Conservation (phyloP, 768 basidiomycete species). For the Pisolithus orientalis region DNA sequence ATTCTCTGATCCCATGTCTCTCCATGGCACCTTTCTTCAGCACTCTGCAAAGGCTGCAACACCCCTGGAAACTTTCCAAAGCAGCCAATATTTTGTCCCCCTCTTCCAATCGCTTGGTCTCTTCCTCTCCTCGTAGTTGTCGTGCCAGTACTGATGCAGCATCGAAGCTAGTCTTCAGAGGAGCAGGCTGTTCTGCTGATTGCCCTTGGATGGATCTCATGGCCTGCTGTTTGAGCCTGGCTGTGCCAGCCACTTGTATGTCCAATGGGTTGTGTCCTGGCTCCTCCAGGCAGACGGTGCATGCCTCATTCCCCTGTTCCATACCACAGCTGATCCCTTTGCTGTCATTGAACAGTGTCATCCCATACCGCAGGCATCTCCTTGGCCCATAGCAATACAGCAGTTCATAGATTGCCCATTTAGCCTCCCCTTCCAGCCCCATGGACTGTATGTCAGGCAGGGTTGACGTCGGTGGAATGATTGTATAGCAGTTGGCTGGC, state of each 20-base stretch:
- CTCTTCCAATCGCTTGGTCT: too few relatives aligned
- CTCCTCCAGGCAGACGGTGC: background rate
- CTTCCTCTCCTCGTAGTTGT: too few relatives aligned
- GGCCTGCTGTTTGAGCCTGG: background rate
- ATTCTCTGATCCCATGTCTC: background rate
- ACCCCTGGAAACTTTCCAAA: too few relatives aligned
- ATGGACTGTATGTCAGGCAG: background rate
- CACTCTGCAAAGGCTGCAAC: too few relatives aligned
- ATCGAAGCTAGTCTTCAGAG: too few relatives aligned
- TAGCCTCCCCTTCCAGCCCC: background rate
- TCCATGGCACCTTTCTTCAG: background rate
- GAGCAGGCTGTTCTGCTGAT: too few relatives aligned
- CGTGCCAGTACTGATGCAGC: too few relatives aligned
- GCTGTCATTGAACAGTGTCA: background rate
- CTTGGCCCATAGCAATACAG: background rate
- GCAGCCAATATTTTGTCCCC: too few relatives aligned
- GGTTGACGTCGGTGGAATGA: background rate
- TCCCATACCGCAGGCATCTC: conserved; percentile 1
- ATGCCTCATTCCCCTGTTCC: background rate
- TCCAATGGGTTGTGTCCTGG: background rate
- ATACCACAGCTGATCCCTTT: background rate
- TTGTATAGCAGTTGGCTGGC: background rate
- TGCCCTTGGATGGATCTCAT: too few relatives aligned
- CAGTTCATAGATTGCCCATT: background rate
- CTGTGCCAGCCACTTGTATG: background rate